Conservation (phyloP, 2,329 filamentous ascomycete genomes). For the Diaporthe destruens region DNA sequence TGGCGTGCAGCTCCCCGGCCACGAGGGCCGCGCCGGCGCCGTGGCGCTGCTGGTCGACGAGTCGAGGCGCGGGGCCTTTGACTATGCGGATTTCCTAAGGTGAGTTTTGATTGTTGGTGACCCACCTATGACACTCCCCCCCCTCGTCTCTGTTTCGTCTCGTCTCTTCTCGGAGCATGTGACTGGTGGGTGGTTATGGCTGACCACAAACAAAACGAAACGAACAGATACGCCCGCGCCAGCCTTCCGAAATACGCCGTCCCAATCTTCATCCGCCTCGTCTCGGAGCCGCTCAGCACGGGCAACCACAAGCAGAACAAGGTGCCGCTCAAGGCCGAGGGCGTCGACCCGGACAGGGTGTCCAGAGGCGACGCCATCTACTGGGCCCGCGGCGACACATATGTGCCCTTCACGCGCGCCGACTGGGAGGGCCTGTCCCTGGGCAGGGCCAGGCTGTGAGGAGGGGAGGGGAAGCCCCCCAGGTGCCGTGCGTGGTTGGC, state of each 20-base stretch:
- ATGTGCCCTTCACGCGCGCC: slow-evolving; percentile 67
- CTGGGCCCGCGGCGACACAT: slow-evolving; percentile 70
- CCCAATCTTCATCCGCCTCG: slow-evolving; percentile 77
- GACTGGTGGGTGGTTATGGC: too few relatives aligned
- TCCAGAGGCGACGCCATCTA: slow-evolving; percentile 57
- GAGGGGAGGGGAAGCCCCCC: too few relatives aligned
- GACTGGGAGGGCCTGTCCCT: slow-evolving; percentile 65
- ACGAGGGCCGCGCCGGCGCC: slow-evolving; percentile 78
- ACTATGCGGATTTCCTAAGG: slow-evolving; percentile 70
- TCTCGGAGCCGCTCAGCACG: slow-evolving; percentile 69
- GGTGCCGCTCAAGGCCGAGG: slow-evolving; percentile 74
- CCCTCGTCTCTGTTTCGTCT: too few relatives aligned
- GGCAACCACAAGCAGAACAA: slow-evolving; percentile 89
- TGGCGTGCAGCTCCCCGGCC: slow-evolving; percentile 73
- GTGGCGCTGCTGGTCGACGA: slow-evolving; percentile 70
- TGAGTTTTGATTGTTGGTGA: slow-evolving; percentile 46
- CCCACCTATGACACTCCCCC: too few relatives aligned
- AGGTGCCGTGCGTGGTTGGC: too few relatives aligned
- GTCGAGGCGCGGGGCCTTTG: slow-evolving; percentile 61
- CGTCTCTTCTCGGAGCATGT: too few relatives aligned
- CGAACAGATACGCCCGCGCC: slow-evolving; percentile 62
- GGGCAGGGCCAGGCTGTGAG: slow-evolving; percentile 49
- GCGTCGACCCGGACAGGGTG: slow-evolving; percentile 69
- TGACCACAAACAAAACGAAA: not conserved
- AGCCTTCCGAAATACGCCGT: slow-evolving; percentile 80